These are phyloP conservation scores for Fusarium sp. DNA, from an alignment of 2,329 filamentous ascomycete species.

Conservation along the genomic window DNA sequence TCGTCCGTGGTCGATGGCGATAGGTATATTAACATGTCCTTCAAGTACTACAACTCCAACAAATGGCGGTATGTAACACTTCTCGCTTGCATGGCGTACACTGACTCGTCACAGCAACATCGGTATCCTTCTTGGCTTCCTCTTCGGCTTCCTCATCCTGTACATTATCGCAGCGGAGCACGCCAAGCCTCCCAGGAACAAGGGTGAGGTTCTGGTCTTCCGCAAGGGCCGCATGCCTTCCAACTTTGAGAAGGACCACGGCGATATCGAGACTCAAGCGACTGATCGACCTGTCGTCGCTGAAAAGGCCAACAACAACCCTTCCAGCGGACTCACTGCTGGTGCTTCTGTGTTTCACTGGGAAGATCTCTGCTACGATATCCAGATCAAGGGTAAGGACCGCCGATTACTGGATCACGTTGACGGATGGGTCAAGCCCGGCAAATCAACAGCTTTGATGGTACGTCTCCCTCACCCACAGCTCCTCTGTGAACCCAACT, in stretches of 20 bases:
- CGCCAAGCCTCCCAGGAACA: conserved; percentile 69
- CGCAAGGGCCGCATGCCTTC: conserved; percentile 62
- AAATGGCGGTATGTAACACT: conserved; percentile 55
- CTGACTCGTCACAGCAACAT: conserved; percentile 60
- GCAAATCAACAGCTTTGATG: conserved; percentile 69
- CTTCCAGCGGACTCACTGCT: neutral
- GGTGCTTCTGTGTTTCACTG: conserved; percentile 68
- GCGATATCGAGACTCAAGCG: conserved; percentile 40
- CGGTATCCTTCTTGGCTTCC: conserved; percentile 72
- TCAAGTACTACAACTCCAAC: conserved; percentile 64
- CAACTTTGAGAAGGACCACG: conserved; percentile 61
- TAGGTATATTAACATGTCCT: conserved; percentile 64
- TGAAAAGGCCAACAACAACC: conserved; percentile 20
- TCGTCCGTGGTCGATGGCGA: conserved; percentile 66
- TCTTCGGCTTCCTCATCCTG: conserved; percentile 68
- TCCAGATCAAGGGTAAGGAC: conserved; percentile 71
- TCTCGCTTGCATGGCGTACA: rapidly evolving
- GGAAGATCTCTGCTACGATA: conserved; percentile 70
- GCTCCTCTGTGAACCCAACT: neutral
- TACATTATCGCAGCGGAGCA: conserved; percentile 72
- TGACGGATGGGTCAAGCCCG: conserved; percentile 81
- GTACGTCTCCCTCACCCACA: neutral
- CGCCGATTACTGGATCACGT: conserved; percentile 75
- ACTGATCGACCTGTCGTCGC: conserved; percentile 35
- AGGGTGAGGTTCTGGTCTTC: conserved; percentile 76